Conservation (phyloP, 352 stramenopile species). For the Pythium rhizo-oryzae region DNA sequence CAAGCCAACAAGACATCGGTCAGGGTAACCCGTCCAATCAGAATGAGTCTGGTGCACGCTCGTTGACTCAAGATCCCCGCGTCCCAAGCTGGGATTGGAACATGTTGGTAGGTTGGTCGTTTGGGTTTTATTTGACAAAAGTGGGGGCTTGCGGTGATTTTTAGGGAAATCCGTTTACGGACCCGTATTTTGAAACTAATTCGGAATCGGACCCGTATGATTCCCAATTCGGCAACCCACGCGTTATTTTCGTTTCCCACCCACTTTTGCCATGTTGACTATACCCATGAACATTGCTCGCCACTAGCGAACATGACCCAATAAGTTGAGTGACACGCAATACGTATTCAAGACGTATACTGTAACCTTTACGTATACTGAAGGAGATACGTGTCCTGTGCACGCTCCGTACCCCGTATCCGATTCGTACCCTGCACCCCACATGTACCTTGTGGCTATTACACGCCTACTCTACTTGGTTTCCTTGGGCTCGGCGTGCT, state of each 20-base stretch:
- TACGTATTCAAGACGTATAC: too few species aligned
- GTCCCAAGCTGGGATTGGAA: not conserved
- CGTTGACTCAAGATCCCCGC: not conserved
- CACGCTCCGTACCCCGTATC: slow-evolving; percentile 1
- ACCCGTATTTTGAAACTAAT: too few species aligned
- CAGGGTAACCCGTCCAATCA: not conserved
- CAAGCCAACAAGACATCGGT: not conserved
- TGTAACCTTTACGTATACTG: too few species aligned
- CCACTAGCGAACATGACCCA: not conserved
- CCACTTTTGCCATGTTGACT: slow-evolving; percentile 1
- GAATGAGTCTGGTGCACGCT: not conserved
- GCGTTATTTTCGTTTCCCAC: slow-evolving; percentile 1
- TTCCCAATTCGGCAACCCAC: too few species aligned
- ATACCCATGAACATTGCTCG: slow-evolving; percentile 1
- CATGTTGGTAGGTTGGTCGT: not conserved
- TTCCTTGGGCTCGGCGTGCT: not conserved
- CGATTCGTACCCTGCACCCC: not conserved
- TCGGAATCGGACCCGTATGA: too few species aligned
- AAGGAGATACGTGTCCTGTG: not conserved
- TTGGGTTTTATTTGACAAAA: too few species aligned
- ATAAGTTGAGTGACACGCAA: not conserved
- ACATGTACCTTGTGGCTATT: not conserved
- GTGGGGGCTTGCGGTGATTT: too few species aligned
- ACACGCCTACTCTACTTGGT: not conserved
- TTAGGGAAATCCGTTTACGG: too few species aligned